Evolutionary conservation across 164 flowering plant genomes (phyloP), one percentile per base, ranked within the genome.

Genomic region (Berberis vulgaris): DNA sequence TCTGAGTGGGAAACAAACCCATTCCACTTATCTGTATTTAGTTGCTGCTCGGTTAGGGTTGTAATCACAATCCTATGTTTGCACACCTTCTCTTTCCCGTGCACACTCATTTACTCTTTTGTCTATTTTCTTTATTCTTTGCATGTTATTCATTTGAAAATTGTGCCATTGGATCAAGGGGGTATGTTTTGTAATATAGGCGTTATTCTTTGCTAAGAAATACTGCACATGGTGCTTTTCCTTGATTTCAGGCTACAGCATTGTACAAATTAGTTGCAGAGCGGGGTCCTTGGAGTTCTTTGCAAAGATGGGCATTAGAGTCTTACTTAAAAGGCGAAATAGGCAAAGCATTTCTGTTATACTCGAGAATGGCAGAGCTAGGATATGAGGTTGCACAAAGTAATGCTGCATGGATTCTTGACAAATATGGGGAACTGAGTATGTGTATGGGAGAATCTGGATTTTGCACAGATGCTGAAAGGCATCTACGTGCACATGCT

Each of bases 321-420:
- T 76, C 97, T 65, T 95, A 91, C 79, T 71, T 95, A 62, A 91
- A 86, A 81, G 97, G 97, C 71, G 99, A 91, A 69, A 73, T 91
- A 45, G 95, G 98, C 13, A 88, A 83, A 73, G 87, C 99, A 43
- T 86, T 85, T 64, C 73, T 95, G n/a, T 68, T 91, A 75, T 95
- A 95, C 78, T 82, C 91, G 7, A 95, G 99, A 76, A 85, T 91
- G 97, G 97, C 98, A 42, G 99, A 95, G 74, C 71, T 91, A 41
- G 99, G 98, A 9, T 91, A 88, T 77, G 99, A 91, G 83, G 83
- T 91, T 44, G 98, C 98, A 65, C 97, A 95, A 73, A 95, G 98
- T 75, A 95, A 91, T 79, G 98, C 96, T 72, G 97, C 98, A 44
- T 95, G 99, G 99, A 95, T 95, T 74, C 89, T 95, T 61, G 99